Evolutionary conservation across 768 basidiomycete genomes (phyloP).

Genomic region (Amylocystis lapponica): DNA sequence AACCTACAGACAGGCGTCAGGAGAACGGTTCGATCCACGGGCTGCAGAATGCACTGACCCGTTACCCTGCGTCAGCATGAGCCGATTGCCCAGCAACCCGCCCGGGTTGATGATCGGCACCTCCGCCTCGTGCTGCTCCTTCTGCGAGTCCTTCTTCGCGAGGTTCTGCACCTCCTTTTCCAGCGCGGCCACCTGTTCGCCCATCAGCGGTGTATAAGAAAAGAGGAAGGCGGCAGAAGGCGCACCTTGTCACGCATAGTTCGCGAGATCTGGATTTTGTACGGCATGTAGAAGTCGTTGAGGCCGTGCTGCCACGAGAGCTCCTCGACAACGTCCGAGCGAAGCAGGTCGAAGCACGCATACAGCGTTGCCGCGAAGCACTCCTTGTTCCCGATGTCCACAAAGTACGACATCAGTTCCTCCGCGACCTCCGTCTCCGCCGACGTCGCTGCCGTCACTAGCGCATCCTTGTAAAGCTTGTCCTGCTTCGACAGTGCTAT

Average conservation of each 20-base stretch:
- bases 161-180: conserved; percentile 90
- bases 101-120: conserved; percentile 87
- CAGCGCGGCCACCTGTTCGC: conserved; percentile 56
- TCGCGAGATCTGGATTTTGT: conserved; percentile 83
- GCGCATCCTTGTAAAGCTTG: conserved; percentile 95
- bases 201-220: conserved; percentile 8
- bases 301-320: conserved; percentile 94
- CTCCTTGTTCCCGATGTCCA: conserved; percentile 98
- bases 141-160: conserved; percentile 78
- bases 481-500: conserved; percentile 94
- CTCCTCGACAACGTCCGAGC: conserved; percentile 89
- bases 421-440: conserved; percentile 85
- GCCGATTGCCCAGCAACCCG: conserved; percentile 47
- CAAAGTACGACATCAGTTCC: conserved; percentile 93
- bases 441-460: conserved; percentile 87
- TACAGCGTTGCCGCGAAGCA: conserved; percentile 90
- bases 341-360: conserved; percentile 92
- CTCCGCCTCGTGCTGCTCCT: conserved; percentile 85
- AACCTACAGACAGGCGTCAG: conserved; percentile 44
- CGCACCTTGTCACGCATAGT: conserved; percentile 69
- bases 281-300: conserved; percentile 98
- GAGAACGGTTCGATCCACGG: background rate
- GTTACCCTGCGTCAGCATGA: conserved; percentile 73
- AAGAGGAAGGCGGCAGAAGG: background rate
- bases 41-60: conserved; percentile 30